Conservation (phyloP, 1,284 basidiomycete species). For the Heterobasidion parviporum region DNA sequence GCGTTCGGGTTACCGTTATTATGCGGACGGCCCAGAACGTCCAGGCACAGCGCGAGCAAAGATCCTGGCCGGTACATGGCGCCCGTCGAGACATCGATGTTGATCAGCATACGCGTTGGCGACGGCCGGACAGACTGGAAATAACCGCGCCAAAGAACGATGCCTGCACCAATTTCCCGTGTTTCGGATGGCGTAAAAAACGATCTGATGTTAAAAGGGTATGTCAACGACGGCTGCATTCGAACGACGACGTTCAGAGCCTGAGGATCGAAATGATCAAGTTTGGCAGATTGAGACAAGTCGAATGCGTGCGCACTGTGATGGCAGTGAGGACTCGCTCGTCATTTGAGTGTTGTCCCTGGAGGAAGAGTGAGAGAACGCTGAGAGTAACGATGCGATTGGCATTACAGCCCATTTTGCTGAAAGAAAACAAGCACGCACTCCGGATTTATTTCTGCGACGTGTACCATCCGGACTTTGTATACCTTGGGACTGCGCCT, state of each 20-base stretch:
- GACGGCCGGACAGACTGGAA: conserved; percentile 72
- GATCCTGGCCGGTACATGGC: conserved; percentile 59
- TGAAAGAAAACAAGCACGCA: conserved; percentile 56
- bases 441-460: conserved; percentile 72
- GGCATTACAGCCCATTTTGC: conserved; percentile 59
- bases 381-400: conserved; percentile 54
- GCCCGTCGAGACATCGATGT: conserved; percentile 71
- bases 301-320: conserved; percentile 62
- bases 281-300: conserved; percentile 70
- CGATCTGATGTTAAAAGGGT: conserved; percentile 67
- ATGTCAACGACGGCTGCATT: conserved; percentile 53
- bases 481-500: conserved; percentile 66
- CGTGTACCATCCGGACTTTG: conserved; percentile 57
- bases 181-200: conserved; percentile 66
- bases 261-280: conserved; percentile 56
- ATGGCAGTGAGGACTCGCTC: conserved; percentile 65
- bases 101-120: conserved; percentile 58
- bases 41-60: conserved; percentile 46
- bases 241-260: conserved; percentile 53
- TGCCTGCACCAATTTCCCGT: conserved; percentile 56
- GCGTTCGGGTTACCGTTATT: not conserved
- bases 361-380: conserved; percentile 55
- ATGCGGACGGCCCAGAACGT: conserved; percentile 31
- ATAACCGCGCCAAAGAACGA: conserved; percentile 67
- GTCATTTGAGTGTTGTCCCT: conserved; percentile 61